Evolutionary conservation across 331 rosid species (phyloP).

Genomic region (Quercus tomentella): DNA sequence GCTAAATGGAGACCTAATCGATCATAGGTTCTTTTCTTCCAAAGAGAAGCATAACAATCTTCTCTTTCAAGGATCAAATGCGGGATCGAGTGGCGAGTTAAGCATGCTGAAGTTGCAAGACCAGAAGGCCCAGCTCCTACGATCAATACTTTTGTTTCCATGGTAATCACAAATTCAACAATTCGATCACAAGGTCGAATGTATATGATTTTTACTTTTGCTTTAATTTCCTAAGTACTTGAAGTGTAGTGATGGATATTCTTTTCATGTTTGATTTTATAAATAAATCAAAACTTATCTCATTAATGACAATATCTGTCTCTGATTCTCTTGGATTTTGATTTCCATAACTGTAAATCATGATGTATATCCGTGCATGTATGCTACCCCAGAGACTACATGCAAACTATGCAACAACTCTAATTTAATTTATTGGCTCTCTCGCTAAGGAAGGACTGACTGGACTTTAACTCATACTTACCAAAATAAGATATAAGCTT

Average conservation of each 20-base stretch:
- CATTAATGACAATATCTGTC: no score
- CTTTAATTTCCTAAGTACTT: not conserved
- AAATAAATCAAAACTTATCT: no score
- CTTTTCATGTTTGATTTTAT: no score
- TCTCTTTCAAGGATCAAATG: constrained; percentile 52
- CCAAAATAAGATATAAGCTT: no score
- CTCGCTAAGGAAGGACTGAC: no score
- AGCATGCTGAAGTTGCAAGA: constrained; percentile 51
- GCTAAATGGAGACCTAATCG: constrained; percentile 55
- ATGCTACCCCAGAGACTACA: no score
- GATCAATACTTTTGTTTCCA: constrained; percentile 29
- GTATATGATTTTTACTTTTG: not conserved
- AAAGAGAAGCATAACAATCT: constrained; percentile 57
- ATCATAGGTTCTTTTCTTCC: constrained; percentile 60
- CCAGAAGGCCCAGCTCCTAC: constrained; percentile 71
- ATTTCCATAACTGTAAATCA: no score
- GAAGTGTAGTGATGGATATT: not conserved
- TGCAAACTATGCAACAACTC: no score
- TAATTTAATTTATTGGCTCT: no score
- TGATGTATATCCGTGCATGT: no score
- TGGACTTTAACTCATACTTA: no score
- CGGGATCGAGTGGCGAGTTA: constrained; percentile 30
- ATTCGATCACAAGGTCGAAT: not conserved
- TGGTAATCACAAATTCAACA: not conserved
- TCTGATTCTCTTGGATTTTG: no score